A percentile compares a stretch with the other conserved stretches of the same genome.
Conservation (phyloP, 306 rosid genomes). For the Castanea crenata region DNA sequence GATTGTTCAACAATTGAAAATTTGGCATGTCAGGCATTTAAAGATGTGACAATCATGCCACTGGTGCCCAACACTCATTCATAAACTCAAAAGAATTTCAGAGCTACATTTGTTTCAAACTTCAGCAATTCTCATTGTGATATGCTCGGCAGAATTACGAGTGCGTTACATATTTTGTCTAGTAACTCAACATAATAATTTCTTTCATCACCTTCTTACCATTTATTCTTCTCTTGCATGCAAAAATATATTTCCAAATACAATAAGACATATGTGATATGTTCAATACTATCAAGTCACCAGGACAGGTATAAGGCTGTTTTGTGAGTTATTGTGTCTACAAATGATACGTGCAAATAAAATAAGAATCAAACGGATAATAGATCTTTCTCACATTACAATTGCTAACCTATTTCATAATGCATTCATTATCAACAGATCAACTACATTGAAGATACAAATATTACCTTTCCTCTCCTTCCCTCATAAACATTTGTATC, state of each 20-base stretch:
- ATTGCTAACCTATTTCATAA: neutral
- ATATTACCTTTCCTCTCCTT: constrained; percentile 80
- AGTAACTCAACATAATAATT: too few species aligned
- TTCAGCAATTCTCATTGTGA: neutral
- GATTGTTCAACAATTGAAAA: too few species aligned
- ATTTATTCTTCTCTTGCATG: neutral
- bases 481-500: constrained; percentile 92
- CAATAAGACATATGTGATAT: neutral
- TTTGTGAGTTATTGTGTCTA: neutral
- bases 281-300: neutral
- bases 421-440: neutral
- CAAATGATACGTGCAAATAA: neutral
- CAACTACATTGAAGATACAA: constrained; percentile 9
- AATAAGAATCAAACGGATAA: neutral
- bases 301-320: neutral
- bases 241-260: neutral
- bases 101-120: neutral
- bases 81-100: neutral
- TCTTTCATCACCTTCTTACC: too few species aligned
- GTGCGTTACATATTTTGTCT: neutral
- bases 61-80: neutral
- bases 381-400: neutral
- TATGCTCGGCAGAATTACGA: neutral
- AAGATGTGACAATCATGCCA: neutral
- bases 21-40: neutral